Evolutionary conservation across 2,329 filamentous ascomycete species (phyloP), one percentile per base, ranked within the genome.

Genomic region (Xylariaceae sp.): DNA sequence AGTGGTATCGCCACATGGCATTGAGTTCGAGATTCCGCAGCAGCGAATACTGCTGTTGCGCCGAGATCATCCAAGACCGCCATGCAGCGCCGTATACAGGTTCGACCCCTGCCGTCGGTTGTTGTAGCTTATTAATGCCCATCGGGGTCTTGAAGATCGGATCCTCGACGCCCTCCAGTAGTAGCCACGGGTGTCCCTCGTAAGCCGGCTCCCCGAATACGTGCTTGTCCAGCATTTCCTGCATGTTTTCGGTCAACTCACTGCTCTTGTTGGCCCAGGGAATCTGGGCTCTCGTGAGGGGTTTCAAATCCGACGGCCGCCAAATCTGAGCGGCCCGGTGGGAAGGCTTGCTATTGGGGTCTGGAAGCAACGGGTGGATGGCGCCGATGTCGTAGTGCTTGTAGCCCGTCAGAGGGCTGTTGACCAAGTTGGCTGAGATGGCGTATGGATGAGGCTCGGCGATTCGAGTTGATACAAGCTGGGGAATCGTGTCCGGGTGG

Each of bases 391-490:
- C 78, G 61, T 75, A 76, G 62, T 84, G 80, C 18, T 81, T 70
- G 66, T 76, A 77, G 47, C 73, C 73, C 39, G 81, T 75, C 19
- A 78, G 68, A 2, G 78, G 79, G 49, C 80, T 76, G 51, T 83
- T 83, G 61, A 83, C 69, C 13, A 83, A 72, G 60, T 83, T 83
- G 51, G 78, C 80, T 1, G 78, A 79, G 3, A 83, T 74, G 39
- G 77, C 68, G 57, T 76, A 75, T 22, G 74, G 73, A 46, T 79
- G 72, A 3, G 79, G 77, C 34, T 80, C 72, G 2, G 74, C 70
- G 47, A 79, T 65, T 55, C 77, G 77, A 18, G 77, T 79, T 57
- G 76, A 76, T 21, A 81, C 72, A 6, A 84, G 69, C 5, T 78
- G 76, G 0, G 78, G 74, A 47, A 84, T 80, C 16, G 76, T 70